These are phyloP conservation scores for Escovopsis sp. DNA, from an alignment of 2,329 filamentous ascomycete species.

Conservation along the genomic window DNA sequence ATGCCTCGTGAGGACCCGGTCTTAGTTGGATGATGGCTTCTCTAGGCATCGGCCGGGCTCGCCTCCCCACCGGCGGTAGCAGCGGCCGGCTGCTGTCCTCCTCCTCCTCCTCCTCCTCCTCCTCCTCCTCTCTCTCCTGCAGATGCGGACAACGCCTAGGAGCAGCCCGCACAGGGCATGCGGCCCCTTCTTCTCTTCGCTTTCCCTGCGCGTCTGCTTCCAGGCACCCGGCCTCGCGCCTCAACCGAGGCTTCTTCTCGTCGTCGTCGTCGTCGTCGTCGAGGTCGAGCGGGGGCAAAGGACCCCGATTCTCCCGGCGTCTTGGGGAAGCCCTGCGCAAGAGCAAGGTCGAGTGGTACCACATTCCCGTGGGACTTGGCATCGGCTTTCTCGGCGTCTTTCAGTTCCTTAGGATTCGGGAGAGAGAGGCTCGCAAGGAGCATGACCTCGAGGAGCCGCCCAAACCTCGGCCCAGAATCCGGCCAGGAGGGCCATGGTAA, in stretches of 20 bases:
- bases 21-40: slow-evolving; percentile 11
- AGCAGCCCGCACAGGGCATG: no score
- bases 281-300: slow-evolving; percentile 22
- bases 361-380: slow-evolving; percentile 74
- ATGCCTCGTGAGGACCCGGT: slow-evolving; percentile 3
- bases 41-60: slow-evolving; percentile 20
- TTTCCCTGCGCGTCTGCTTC: no score
- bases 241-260: slow-evolving; percentile 10
- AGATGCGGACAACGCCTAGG: no score
- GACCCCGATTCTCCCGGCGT: slow-evolving; percentile 35
- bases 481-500: slow-evolving; percentile 73
- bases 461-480: slow-evolving; percentile 44
- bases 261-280: slow-evolving; percentile 16
- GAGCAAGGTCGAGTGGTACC: slow-evolving; percentile 66
- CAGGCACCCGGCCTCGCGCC: no score
- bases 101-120: slow-evolving; percentile 9
- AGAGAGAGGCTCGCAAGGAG: slow-evolving; percentile 36
- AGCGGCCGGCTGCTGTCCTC: slow-evolving; percentile 13
- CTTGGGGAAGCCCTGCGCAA: slow-evolving; percentile 34
- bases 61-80: slow-evolving; percentile 13
- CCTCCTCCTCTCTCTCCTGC: not conserved
- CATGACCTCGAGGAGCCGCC: slow-evolving; percentile 27
- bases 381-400: slow-evolving; percentile 70
- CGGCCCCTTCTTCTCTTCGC: slow-evolving; percentile 1
- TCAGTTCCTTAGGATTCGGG: slow-evolving; percentile 65